These are phyloP conservation scores for Nectriaceae sp. DNA, from an alignment of 2,329 filamentous ascomycete genomes.

Conservation along the genomic window DNA sequence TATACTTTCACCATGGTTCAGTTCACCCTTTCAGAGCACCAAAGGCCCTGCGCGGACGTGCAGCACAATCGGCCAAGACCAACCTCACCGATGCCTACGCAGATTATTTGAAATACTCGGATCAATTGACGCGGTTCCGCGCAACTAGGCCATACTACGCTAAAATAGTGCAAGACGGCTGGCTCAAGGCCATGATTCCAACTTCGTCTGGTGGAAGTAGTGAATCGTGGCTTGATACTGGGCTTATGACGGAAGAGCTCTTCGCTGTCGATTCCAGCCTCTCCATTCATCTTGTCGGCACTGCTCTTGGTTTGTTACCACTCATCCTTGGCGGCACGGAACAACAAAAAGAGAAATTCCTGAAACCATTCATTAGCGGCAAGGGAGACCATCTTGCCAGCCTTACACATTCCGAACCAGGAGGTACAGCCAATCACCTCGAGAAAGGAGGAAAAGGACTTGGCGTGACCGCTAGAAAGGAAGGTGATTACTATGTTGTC, in stretches of 20 bases:
- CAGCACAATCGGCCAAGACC: background rate
- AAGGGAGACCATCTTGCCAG: constrained; percentile 50
- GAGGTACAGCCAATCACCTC: constrained; percentile 41
- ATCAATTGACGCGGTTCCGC: constrained; percentile 8
- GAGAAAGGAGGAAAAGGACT: background rate
- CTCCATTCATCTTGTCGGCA: constrained; percentile 51
- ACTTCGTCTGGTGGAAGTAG: constrained; percentile 46
- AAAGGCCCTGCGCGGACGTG: background rate
- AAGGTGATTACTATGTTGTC: constrained; percentile 53
- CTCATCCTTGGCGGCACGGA: constrained; percentile 46
- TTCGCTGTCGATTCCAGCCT: constrained; percentile 53
- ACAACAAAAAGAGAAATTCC: constrained; percentile 37
- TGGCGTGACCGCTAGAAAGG: constrained; percentile 23
- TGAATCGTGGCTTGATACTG: constrained; percentile 46
- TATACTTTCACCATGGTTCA: background rate
- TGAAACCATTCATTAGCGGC: constrained; percentile 16
- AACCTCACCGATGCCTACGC: background rate
- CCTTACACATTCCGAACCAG: constrained; percentile 53
- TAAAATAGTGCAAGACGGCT: background rate
- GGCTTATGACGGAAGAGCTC: constrained; percentile 54
- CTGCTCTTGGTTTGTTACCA: constrained; percentile 53
- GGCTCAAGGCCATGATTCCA: constrained; percentile 51
- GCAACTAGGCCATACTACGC: constrained; percentile 3
- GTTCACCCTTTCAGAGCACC: background rate
- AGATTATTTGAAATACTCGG: background rate